A percentile compares a stretch with the other conserved stretches of the same genome.
These are phyloP conservation scores for Sclerotinia borealis DNA, from an alignment of 2,329 filamentous ascomycete genomes.

Conservation along the genomic window DNA sequence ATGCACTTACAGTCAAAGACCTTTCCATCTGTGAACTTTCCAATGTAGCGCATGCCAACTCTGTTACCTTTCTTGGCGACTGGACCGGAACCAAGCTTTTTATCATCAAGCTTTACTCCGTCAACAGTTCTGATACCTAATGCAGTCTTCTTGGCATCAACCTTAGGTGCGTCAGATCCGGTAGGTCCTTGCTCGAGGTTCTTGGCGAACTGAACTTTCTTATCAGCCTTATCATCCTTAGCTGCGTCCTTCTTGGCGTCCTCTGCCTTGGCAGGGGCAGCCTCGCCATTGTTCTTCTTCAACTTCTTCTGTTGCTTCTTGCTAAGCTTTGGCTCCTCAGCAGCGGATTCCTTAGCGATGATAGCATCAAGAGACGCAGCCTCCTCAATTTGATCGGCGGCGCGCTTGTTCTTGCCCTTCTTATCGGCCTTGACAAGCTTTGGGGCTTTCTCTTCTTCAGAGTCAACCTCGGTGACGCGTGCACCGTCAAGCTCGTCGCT, in stretches of 20 bases:
- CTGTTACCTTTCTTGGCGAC: constrained; percentile 85
- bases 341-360: constrained; percentile 62
- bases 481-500: constrained; percentile 75
- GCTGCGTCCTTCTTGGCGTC: constrained; percentile 47
- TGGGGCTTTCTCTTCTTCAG: constrained; percentile 68
- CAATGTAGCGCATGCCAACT: constrained; percentile 94
- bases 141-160: constrained; percentile 42
- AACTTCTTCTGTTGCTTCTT: constrained; percentile 98
- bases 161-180: constrained; percentile 50
- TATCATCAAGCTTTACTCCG: constrained; percentile 91
- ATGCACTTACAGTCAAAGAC: constrained; percentile 79
- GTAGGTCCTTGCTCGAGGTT: constrained; percentile 97
- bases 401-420: constrained; percentile 85
- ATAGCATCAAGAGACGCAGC: constrained; percentile 70
- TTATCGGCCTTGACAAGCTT: constrained; percentile 44
- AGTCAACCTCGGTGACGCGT: constrained; percentile 76
- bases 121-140: constrained; percentile 72
- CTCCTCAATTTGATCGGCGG: constrained; percentile 64
- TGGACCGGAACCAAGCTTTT: constrained; percentile 81
- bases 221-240: constrained; percentile 59
- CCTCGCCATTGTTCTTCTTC: constrained; percentile 96
- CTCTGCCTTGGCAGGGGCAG: constrained; percentile 56
- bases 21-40: constrained; percentile 91
- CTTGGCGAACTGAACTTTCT: constrained; percentile 99
- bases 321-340: constrained; percentile 68